Evolutionary conservation across 2,329 filamentous ascomycete genomes (phyloP).

Genomic region (Trichoderma koningiopsis): DNA sequence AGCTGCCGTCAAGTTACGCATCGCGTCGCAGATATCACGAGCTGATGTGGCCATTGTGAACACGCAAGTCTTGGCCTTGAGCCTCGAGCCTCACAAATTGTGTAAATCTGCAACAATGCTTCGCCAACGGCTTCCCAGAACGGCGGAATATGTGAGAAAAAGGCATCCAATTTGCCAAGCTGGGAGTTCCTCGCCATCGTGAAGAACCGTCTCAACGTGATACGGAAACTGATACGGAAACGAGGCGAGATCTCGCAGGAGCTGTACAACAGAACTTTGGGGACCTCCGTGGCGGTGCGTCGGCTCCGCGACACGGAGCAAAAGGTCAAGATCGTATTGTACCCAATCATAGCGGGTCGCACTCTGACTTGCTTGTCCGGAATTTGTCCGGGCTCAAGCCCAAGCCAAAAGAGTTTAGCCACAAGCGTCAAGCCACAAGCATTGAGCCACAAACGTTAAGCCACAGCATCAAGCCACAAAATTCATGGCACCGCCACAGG

Average conservation of each 20-base stretch:
- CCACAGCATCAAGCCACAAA: background rate
- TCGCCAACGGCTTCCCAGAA: constrained; percentile 18
- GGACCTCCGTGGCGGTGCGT: background rate
- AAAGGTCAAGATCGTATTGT: background rate
- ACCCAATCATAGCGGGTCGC: background rate
- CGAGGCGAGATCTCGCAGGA: background rate
- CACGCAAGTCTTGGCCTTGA: constrained; percentile 6
- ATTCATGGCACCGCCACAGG: background rate
- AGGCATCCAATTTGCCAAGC: background rate
- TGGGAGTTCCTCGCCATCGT: background rate
- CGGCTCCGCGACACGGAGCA: background rate
- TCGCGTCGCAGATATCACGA: background rate
- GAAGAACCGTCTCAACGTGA: background rate
- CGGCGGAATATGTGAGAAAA: background rate
- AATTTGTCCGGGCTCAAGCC: background rate
- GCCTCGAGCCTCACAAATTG: background rate
- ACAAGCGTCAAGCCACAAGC: background rate
- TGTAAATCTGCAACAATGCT: background rate
- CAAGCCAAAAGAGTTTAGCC: background rate
- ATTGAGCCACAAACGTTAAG: background rate
- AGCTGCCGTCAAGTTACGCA: background rate
- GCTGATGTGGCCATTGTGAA: background rate
- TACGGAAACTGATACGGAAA: background rate
- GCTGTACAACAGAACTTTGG: background rate
- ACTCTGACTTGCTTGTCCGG: background rate